phyloP scores from a whole-genome alignment of 495 filamentous ascomycete genomes.

The Tuber magnatum region DNA sequence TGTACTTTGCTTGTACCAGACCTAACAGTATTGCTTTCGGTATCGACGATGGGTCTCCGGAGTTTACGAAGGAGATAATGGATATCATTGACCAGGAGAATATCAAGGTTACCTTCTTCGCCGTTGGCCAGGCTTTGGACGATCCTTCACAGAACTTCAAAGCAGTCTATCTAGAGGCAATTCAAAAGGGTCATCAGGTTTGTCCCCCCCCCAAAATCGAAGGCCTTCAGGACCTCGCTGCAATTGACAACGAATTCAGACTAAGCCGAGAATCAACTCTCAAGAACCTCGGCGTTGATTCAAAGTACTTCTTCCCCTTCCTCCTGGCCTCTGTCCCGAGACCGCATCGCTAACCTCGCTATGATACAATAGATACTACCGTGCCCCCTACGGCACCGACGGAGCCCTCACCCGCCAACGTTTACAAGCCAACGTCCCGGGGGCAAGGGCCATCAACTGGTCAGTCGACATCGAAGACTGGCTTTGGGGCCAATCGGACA shows the following conservation, averaged over 20 bases:
- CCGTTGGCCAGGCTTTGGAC: constrained; percentile 58
- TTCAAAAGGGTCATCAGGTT: constrained; percentile 57
- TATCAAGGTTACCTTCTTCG: constrained; percentile 72
- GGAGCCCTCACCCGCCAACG: constrained; percentile 64
- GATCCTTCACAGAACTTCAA: constrained; percentile 54
- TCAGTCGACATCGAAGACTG: constrained; percentile 74
- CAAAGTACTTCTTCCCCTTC: constrained; percentile 12
- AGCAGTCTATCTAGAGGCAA: constrained; percentile 56
- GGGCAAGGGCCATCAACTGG: constrained; percentile 53
- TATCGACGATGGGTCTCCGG: constrained; percentile 68
- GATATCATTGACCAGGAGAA: constrained; percentile 54
- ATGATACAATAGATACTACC: constrained; percentile 56
- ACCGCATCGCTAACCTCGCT: constrained; percentile 20
- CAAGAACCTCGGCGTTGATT: constrained; percentile 11
- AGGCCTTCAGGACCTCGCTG: constrained; percentile 49
- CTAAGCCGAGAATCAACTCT: constrained; percentile 44
- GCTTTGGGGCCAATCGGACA: constrained; percentile 57
- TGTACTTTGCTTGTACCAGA: constrained; percentile 60
- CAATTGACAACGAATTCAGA: constrained; percentile 62
- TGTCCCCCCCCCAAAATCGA: constrained; percentile 54
- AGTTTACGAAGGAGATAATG: constrained; percentile 56
- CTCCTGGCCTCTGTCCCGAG: background rate
- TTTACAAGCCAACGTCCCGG: constrained; percentile 50
- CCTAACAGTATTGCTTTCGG: constrained; percentile 73
- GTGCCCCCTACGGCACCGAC: constrained; percentile 68